Base-by-base conservation (phyloP, 2,329 filamentous ascomycete genomes). In the Calonectria montana region DNA sequence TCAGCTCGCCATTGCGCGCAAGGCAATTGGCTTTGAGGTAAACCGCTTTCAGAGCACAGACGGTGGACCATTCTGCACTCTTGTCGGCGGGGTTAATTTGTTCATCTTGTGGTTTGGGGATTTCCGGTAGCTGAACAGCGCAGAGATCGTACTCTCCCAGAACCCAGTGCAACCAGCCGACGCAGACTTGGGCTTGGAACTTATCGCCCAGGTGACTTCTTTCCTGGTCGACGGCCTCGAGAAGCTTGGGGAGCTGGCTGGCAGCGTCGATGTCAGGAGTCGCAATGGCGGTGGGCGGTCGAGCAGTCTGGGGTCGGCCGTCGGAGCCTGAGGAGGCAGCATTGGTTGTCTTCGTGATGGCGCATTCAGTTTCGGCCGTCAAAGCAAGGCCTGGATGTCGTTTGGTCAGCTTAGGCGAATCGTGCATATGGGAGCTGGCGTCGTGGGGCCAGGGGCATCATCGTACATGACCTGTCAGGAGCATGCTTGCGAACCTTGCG, bases 401-500 rank as follows among this genome's bases (percentile, higher is more conserved):
- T 39, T 50, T 39, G 8, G 55, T 78, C 71, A 80, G 66, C 41
- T 45, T 55, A 31, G 23, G 41, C 53, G 37, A 27, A 6, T 37
- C 47, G 27, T 61, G 50, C 39, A 63, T 39, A 39, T 45, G 53
- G 55, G 21, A 63, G 61, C n/a, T 18, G 35, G 64, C 63, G 31
- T 59, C 67, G 45, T 59, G 68, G 67, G 59, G 63, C 53, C 50
- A 59, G 37, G 53, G 65, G 50, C 16, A 67, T 65, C 69, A 74
- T 81, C 91, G 79, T 92, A 98, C 96, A 98, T 84, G 91, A 90
- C 83, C 94, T 91, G 73, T 94, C 91, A 47, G 95, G 93, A 78
- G 95, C 94, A 89, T 99, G 96, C 84, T 99, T 98, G 80, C 93
- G 94, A 80, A 98, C 90, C 85, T 99, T 99, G 82, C 96, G 92